These are phyloP conservation scores for Volutella citrinella DNA, from an alignment of 2,329 filamentous ascomycete species.

Conservation along the genomic window DNA sequence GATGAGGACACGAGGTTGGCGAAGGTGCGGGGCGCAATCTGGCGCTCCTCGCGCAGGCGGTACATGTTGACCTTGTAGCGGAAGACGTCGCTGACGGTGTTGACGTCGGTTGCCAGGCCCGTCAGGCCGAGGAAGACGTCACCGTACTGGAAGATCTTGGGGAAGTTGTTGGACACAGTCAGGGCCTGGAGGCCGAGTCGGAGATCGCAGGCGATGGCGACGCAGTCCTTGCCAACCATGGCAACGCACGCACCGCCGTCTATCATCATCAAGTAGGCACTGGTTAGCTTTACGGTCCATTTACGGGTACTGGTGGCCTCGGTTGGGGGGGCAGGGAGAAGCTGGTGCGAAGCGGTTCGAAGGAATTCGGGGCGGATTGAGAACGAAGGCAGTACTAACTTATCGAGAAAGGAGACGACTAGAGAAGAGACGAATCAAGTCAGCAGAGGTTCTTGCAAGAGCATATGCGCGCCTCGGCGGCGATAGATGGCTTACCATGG, in stretches of 20 bases:
- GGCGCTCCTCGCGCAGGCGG: conserved; percentile 93
- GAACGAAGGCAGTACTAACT: conserved; percentile 54
- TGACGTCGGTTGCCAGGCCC: conserved; percentile 92
- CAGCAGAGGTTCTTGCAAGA: too few relatives aligned
- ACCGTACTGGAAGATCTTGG: conserved; percentile 98
- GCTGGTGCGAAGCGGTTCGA: conserved; percentile 11
- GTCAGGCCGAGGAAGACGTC: conserved; percentile 94
- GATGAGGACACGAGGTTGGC: conserved; percentile 90
- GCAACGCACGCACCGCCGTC: conserved; percentile 93
- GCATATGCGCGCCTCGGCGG: too few relatives aligned
- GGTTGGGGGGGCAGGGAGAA: conserved; percentile 17
- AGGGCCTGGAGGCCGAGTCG: conserved; percentile 94
- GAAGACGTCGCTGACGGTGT: conserved; percentile 93
- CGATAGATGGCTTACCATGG: conserved; percentile 34
- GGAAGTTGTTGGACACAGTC: conserved; percentile 99
- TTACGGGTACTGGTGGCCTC: too few relatives aligned
- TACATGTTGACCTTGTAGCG: conserved; percentile 99
- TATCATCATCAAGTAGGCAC: too few relatives aligned
- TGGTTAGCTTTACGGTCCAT: too few relatives aligned
- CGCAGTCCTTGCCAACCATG: conserved; percentile 99
- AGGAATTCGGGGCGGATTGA: conserved; percentile 1
- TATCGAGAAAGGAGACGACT: conserved; percentile 94
- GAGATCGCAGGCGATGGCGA: conserved; percentile 98
- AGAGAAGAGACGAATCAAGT: conserved; percentile 25
- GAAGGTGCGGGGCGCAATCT: conserved; percentile 92